These are phyloP conservation scores for Fusarium pilosicola DNA, from an alignment of 2,329 filamentous ascomycete genomes.

Conservation along the genomic window DNA sequence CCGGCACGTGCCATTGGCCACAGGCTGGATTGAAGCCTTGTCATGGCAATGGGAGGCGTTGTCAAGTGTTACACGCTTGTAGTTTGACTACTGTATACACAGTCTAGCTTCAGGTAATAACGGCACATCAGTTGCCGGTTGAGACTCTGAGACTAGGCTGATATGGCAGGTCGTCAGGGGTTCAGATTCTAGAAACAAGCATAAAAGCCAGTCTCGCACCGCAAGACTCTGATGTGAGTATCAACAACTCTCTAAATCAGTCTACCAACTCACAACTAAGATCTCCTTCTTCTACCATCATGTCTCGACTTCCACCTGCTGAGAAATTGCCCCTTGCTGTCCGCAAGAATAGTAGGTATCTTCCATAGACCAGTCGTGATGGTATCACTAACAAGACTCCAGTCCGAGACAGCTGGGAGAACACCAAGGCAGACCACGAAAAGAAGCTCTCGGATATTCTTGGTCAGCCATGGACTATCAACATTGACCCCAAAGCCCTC, in stretches of 20 bases:
- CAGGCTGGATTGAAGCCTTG: neutral
- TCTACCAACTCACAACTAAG: neutral
- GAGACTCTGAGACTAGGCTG: conserved; percentile 1
- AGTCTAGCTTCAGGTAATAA: conserved; percentile 1
- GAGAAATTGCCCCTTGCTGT: conserved; percentile 62
- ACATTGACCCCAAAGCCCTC: conserved; percentile 58
- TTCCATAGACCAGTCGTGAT: neutral
- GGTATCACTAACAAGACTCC: neutral
- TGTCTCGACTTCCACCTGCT: conserved; percentile 54
- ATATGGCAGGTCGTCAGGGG: conserved; percentile 14
- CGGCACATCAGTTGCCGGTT: neutral
- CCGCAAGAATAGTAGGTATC: conserved; percentile 60
- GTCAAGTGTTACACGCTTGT: conserved; percentile 1
- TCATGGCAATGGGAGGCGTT: neutral
- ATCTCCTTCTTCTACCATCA: conserved; percentile 4
- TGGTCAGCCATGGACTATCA: conserved; percentile 60
- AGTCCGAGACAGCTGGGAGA: conserved; percentile 65
- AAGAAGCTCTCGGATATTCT: conserved; percentile 56
- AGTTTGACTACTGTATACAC: neutral
- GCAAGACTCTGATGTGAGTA: neutral
- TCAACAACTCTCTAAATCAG: neutral
- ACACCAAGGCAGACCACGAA: conserved; percentile 57
- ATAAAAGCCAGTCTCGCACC: conserved; percentile 21
- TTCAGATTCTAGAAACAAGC: neutral
- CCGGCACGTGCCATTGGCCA: neutral